Percentiles rank a stretch among this genome's conserved stretches.
phyloP scores from a whole-genome alignment of 306 rosid species.

The Trifolium pratense region DNA sequence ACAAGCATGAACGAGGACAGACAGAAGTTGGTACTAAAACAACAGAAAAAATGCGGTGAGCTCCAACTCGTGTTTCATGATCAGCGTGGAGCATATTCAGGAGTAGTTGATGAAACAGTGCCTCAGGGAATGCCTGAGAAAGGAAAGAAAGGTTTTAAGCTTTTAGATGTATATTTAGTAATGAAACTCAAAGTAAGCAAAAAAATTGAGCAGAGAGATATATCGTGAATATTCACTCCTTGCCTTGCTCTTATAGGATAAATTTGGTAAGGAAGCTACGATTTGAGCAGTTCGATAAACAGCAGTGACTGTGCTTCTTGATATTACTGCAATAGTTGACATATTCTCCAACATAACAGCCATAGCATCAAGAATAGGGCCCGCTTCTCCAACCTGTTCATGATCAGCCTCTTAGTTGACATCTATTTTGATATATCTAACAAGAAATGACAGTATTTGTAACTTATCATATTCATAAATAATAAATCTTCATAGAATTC shows the following conservation, averaged over 20 bases:
- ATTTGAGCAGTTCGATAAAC: constrained; percentile 81
- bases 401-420: constrained; percentile 28
- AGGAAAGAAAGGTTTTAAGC: constrained; percentile 22
- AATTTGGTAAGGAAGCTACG: constrained; percentile 78
- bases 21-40: constrained; percentile 85
- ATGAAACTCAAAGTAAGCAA: constrained; percentile 31
- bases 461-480: neutral
- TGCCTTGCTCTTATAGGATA: constrained; percentile 81
- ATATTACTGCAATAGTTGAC: constrained; percentile 58
- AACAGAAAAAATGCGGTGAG: constrained; percentile 83
- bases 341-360: constrained; percentile 81
- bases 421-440: constrained; percentile 19
- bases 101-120: constrained; percentile 86
- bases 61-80: constrained; percentile 82
- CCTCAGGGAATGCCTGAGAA: constrained; percentile 85
- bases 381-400: constrained; percentile 85
- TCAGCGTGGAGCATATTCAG: constrained; percentile 87
- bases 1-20: constrained; percentile 51
- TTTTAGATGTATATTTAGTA: constrained; percentile 41
- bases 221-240: constrained; percentile 40
- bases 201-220: constrained; percentile 24
- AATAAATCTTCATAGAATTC: constrained; percentile 1
- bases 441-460: constrained; percentile 16
- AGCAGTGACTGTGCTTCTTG: constrained; percentile 75
- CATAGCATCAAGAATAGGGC: constrained; percentile 83